phyloP scores from a whole-genome alignment of 116 monocot genomes.

The Dioscorea cayenensis region DNA sequence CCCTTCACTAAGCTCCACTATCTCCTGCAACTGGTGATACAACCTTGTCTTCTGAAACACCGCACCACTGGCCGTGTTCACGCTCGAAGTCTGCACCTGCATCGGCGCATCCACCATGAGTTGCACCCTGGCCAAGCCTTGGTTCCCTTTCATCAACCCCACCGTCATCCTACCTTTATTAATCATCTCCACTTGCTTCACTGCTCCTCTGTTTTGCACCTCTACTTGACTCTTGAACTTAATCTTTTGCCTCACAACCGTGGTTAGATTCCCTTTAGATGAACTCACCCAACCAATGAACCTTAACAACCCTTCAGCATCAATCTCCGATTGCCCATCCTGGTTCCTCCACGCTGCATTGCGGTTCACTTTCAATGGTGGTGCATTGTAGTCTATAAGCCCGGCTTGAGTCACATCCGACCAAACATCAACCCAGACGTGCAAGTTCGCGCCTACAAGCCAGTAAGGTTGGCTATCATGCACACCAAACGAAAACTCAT shows the following conservation, averaged over 20 bases:
- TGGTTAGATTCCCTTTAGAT: conserved; percentile 30
- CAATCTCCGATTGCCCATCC: conserved; percentile 27
- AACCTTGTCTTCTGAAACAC: conserved; percentile 20
- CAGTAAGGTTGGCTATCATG: conserved; percentile 16
- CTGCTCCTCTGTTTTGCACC: conserved; percentile 19
- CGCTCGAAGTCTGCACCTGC: conserved; percentile 21
- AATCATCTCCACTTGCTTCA: conserved; percentile 12
- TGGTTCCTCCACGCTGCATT: conserved; percentile 6
- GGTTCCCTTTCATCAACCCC: conserved; percentile 8
- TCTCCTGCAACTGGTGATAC: conserved; percentile 23
- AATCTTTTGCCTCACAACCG: conserved; percentile 11
- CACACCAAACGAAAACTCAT: conserved; percentile 25
- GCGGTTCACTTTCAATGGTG: neutral
- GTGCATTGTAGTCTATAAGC: conserved; percentile 11
- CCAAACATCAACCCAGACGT: conserved; percentile 30
- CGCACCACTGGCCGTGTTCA: conserved; percentile 8
- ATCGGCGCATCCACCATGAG: conserved; percentile 23
- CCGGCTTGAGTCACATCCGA: conserved; percentile 5
- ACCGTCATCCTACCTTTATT: conserved; percentile 18
- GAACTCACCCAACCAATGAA: conserved; percentile 37
- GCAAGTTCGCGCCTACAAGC: conserved; percentile 33
- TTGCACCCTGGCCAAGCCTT: conserved; percentile 11
- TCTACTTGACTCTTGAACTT: conserved; percentile 22
- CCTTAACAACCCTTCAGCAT: conserved; percentile 9
- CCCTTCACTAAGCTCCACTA: conserved; percentile 14